Conservation (phyloP, 768 basidiomycete species). For the Boletus subparvulus region DNA sequence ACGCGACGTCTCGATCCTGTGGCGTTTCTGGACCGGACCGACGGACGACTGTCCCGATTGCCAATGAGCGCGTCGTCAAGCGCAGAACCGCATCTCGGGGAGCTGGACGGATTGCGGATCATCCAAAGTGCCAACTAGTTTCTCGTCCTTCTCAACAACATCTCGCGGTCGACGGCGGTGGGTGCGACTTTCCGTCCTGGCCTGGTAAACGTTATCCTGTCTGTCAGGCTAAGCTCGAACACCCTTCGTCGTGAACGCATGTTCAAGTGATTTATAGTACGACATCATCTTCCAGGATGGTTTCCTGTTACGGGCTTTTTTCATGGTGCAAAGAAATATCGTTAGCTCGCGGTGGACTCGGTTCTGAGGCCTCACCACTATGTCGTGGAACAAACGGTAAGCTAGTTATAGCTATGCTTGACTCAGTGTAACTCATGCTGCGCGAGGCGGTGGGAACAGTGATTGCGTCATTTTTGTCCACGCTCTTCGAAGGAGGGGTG, state of each 20-base stretch:
- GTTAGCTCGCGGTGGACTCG: slow-evolving; percentile 32
- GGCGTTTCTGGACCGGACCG: slow-evolving; percentile 76
- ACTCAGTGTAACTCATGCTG: background rate
- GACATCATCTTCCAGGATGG: slow-evolving; percentile 34
- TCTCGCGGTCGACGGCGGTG: too few relatives aligned
- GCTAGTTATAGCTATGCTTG: background rate
- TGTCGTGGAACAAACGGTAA: slow-evolving; percentile 11
- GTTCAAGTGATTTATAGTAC: slow-evolving; percentile 19
- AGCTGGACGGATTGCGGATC: too few relatives aligned
- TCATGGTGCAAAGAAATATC: slow-evolving; percentile 19
- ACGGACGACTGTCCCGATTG: slow-evolving; percentile 53
- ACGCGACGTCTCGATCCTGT: slow-evolving; percentile 76
- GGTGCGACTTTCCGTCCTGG: background rate
- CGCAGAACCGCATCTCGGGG: slow-evolving; percentile 74
- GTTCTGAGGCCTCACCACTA: too few relatives aligned
- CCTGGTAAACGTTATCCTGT: slow-evolving; percentile 24
- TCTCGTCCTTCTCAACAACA: too few relatives aligned
- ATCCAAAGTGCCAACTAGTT: too few relatives aligned
- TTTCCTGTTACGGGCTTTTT: slow-evolving; percentile 37
- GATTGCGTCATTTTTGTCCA: slow-evolving; percentile 18
- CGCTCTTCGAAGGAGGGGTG: slow-evolving; percentile 9
- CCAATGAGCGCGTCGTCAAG: slow-evolving; percentile 82
- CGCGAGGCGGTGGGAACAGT: slow-evolving; percentile 17
- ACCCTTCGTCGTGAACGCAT: too few relatives aligned
- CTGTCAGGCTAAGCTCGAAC: slow-evolving; percentile 5